Evolutionary conservation across 805 yeast species (phyloP), one percentile per base, ranked within the genome.

Genomic region (Tanozyma kutaoensis): DNA sequence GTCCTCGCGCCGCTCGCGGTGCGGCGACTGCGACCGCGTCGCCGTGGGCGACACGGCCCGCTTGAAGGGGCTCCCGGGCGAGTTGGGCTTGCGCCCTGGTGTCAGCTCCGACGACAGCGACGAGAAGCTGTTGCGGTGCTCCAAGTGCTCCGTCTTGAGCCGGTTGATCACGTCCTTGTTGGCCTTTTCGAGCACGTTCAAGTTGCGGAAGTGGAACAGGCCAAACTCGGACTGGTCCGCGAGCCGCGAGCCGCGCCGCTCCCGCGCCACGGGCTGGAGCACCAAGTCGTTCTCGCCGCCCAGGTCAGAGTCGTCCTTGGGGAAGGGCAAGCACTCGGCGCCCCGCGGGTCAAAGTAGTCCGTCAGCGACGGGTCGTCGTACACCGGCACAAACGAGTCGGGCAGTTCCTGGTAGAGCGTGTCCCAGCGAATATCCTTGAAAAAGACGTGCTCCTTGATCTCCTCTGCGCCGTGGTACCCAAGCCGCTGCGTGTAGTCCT

Each of bases 291-390:
- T n/a, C 15, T 22, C 15, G 23, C 8, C 23, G 19, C 47, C 52
- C 11, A 54, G 58, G 24, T 45, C 57, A 9, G 54, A 55, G 22
- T 61, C 69, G 23, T 59, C 66, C 24, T 52, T 43, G 0, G 78
- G 75, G 31, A 80, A 77, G 28, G 66, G 69, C 4, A 69, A 61
- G 42, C 80, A 52, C 8, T 66, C 72, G 0, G 95, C 97, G 4
- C 98, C 98, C 41, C 98, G 69, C 4, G 66, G 39, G 41, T 91
- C 98, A 50, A 88, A 91, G 45, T 91, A 88, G 28, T 84, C 93
- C 0, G 96, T 86, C 25, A 75, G 74, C 41, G 80, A 93, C 0
- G 95, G 94, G 39, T 82, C 67, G 5, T 74, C 81, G 7, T 69
- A 55, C 9, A 57, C 55, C 0, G 99, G 99, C 6, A 85, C 73